Percentiles rank a stretch among this genome's conserved stretches.
Conservation (phyloP, 441 rosid genomes). For the Populus hybrid region DNA sequence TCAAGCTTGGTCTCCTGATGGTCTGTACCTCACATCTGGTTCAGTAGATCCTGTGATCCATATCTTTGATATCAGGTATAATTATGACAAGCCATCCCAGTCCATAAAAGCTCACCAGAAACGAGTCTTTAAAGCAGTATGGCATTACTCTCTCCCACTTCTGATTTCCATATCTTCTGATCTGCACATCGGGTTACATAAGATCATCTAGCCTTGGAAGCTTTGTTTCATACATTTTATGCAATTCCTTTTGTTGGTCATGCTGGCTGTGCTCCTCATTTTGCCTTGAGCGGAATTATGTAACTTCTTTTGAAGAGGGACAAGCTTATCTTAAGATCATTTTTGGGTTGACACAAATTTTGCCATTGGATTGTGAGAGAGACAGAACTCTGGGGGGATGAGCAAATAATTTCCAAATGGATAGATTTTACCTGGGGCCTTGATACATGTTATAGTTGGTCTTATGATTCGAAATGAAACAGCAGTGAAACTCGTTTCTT, state of each 20-base stretch:
- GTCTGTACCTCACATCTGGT: conserved; percentile 73
- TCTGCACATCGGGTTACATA: conserved; percentile 76
- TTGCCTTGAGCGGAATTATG: background rate
- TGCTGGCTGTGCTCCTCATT: background rate
- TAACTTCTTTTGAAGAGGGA: background rate
- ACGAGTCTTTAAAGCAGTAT: conserved; percentile 81
- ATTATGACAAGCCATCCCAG: conserved; percentile 70
- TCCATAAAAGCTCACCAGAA: conserved; percentile 83
- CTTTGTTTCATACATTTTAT: background rate
- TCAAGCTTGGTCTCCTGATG: conserved; percentile 96
- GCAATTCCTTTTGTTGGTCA: background rate
- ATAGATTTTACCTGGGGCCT: background rate
- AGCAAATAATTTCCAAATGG: background rate
- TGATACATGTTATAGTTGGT: background rate
- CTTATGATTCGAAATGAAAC: background rate
- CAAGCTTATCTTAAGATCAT: background rate
- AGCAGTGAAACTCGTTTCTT: background rate
- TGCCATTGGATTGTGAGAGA: conserved; percentile 16
- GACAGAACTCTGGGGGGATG: background rate
- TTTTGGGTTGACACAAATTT: background rate
- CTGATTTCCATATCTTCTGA: conserved; percentile 86
- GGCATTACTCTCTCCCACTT: conserved; percentile 67
- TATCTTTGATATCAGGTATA: conserved; percentile 80
- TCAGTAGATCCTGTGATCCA: conserved; percentile 89
- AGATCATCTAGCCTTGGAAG: conserved; percentile 24